These are phyloP conservation scores for Pinus taeda DNA, from an alignment of 75 land plant species.

Conservation along the genomic window DNA sequence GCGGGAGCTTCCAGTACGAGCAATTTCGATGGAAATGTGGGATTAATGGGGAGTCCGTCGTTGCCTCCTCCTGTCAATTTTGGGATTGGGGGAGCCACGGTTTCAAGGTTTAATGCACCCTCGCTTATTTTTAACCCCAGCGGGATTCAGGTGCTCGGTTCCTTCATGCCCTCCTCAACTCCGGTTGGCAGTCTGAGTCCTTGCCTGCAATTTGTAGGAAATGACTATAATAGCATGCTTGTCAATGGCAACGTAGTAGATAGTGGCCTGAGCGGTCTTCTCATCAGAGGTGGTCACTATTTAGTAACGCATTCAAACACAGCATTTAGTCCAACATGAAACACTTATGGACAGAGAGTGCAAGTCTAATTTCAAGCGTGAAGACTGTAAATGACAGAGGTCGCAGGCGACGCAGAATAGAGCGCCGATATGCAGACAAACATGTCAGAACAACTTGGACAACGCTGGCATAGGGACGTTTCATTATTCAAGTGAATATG, in stretches of 20 bases:
- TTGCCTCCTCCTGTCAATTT: background rate
- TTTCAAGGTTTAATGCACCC: conserved; percentile 25
- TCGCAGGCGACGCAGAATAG: no score
- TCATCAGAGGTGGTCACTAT: background rate
- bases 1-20: background rate
- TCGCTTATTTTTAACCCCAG: conserved; percentile 14
- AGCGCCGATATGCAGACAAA: no score
- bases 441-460: no score
- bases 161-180: background rate
- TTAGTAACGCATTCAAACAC: no score
- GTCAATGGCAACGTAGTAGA: background rate
- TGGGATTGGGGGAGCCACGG: conserved; percentile 9
- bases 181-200: conserved; percentile 2
- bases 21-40: conserved; percentile 8
- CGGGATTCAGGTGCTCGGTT: background rate
- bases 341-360: no score
- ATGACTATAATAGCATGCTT: background rate
- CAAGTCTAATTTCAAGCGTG: no score
- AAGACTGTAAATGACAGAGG: no score
- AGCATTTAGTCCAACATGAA: no score
- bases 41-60: background rate
- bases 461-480: no score
- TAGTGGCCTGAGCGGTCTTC: background rate
- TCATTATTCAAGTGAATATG: no score
- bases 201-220: background rate